Evolutionary conservation across 1,284 basidiomycete genomes (phyloP), one percentile per base, ranked within the genome.

Genomic region (Malassezia sympodialis): DNA sequence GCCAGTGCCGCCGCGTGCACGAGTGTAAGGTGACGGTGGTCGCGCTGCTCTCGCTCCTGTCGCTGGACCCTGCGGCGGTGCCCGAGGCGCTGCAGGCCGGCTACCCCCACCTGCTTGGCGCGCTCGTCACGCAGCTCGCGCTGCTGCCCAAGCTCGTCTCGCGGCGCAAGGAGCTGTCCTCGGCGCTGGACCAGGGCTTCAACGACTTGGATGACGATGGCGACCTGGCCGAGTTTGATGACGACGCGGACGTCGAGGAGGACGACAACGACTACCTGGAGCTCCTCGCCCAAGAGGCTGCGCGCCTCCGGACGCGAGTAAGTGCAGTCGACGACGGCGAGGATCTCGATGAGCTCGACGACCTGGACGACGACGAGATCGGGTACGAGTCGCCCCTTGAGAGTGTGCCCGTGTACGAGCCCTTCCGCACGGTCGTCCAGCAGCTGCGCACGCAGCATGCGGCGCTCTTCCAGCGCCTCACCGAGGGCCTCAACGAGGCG

Each of bases 21-120:
- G 88, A 91, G 76, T 89, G 89, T 80, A 90, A 87, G 75, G 78
- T 93, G 53, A 82, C 82, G 59, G 81, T 90, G 48, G 74, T 87
- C 56, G 82, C 88, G 8, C 76, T 91, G 58, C 59, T 72, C 28
- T 62, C 61, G 40, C 42, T 73, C 21, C 62, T 73, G 3, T 58
- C 62, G 15, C 53, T 71, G 24, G 56, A 58, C 21, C 59, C 65
- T 0, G 45, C 59, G 2, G 35, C 51, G 19, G 50, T 71, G n/a
- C 69, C 72, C 0, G 51, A 58, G 1, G 41, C 61, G 10, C 49
- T 71, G 10, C 59, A 62, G 45, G 41, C 35, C n/a, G 63, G 68
- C 41, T 56, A 66, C 11, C 46, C 66, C 0, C 62, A 68, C 19
- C 57, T 71, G 53, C 56, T 73, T 3, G 56, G 55, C 0, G 63